Base-by-base conservation (phyloP, 2,329 filamentous ascomycete species). In the Colletotrichum caudatum region DNA sequence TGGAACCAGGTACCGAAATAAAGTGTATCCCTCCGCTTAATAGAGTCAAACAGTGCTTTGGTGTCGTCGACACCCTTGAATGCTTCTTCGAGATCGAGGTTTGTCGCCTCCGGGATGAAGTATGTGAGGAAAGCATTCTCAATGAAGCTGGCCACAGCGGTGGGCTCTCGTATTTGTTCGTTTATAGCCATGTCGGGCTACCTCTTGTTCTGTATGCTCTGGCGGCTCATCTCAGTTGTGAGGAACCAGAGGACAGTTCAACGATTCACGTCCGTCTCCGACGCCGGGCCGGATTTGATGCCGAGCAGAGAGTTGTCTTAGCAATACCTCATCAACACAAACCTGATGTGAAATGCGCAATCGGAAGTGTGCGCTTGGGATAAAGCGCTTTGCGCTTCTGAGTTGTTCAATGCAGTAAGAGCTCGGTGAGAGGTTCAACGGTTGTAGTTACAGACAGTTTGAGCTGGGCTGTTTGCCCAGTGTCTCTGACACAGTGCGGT, bases 1-100 rank as follows among this genome's bases (percentile, higher is more conserved):
- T 29, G 23, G 16, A n/a, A 51, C 46, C 46, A 23, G 7, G 33
- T 84, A 94, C 93, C 93, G 78, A 94, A 94, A 78, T 93, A 92
- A 50, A 95, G 83, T 66, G 87, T 86, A 50, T 91, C 86, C 74
- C 92, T 86, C 76, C 89, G 87, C 54, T 88, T 82, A 76, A 94
- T 85, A 23, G 86, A 86, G 63, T 89, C 85, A 53, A 92, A 84
- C 73, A 84, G 82, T 75, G 82, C 82, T 74, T 83, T 82, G 65
- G 81, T 84, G 74, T 81, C 82, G 14, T 82, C 80, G 5, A 80
- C 79, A 54, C 82, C 79, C 64, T 80, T 81, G 66, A 91, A 84
- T 2, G 81, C 81, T 33, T 88, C 82, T 69, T 90, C 86, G 46
- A 90, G 82, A 51, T 86, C 80, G 66, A 90, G 82, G 48, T 87